A percentile compares a stretch with the other conserved stretches of the same genome.
These are phyloP conservation scores for Balakata baccata DNA, from an alignment of 345 rosid species.

Conservation along the genomic window DNA sequence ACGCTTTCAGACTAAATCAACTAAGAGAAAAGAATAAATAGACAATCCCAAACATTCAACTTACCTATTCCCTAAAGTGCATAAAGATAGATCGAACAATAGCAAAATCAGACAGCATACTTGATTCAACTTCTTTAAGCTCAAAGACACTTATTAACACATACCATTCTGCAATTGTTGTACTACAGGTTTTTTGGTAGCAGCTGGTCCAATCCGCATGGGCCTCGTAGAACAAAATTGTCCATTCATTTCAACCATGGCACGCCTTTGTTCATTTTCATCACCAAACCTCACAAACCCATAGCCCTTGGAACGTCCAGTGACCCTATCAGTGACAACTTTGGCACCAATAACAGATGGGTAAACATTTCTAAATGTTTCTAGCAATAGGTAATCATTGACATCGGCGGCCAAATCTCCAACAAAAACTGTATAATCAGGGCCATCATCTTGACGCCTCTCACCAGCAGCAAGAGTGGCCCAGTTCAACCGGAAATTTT, in stretches of 20 bases:
- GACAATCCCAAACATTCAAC: slow-evolving; percentile 29
- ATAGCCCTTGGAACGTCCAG: slow-evolving; percentile 94
- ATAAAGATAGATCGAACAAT: not conserved
- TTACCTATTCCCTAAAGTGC: slow-evolving; percentile 12
- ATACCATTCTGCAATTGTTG: slow-evolving; percentile 78
- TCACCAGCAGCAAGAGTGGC: slow-evolving; percentile 86
- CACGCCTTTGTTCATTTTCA: slow-evolving; percentile 73
- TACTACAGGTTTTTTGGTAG: slow-evolving; percentile 64
- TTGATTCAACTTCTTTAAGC: not conserved
- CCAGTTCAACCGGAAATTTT: slow-evolving; percentile 83
- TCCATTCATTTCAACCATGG: slow-evolving; percentile 97
- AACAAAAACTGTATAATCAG: slow-evolving; percentile 79
- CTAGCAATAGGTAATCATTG: slow-evolving; percentile 67
- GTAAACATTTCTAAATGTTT: slow-evolving; percentile 63
- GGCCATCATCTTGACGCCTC: slow-evolving; percentile 78
- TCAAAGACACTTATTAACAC: not conserved
- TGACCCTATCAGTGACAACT: slow-evolving; percentile 81
- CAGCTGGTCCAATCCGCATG: slow-evolving; percentile 93
- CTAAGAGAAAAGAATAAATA: slow-evolving; percentile 13
- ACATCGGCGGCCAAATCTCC: slow-evolving; percentile 96
- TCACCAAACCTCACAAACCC: slow-evolving; percentile 92
- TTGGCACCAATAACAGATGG: slow-evolving; percentile 84
- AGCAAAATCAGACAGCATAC: slow-evolving; percentile 5
- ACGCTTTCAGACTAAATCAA: slow-evolving; percentile 24
- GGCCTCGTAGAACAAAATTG: slow-evolving; percentile 75